Percentiles rank a stretch among this genome's conserved stretches.
Evolutionary conservation across 805 yeast species (phyloP).

Genomic region (Candida sakaeoensis): DNA sequence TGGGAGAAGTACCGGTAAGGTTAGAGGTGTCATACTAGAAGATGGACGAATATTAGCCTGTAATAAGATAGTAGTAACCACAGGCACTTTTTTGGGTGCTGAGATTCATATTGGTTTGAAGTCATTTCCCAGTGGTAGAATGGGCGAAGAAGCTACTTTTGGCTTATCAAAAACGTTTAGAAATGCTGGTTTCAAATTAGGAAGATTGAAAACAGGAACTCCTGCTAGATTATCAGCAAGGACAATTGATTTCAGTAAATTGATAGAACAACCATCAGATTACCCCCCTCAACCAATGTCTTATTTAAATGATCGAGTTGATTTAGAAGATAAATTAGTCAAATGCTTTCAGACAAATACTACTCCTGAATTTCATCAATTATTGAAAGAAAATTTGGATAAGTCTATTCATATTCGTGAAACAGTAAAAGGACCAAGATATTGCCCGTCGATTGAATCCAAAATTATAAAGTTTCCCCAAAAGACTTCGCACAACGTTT

Average conservation of each 20-base stretch:
- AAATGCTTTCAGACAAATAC: conserved; percentile 78
- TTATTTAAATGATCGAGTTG: conserved; percentile 66
- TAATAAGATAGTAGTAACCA: conserved; percentile 76
- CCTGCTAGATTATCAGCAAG: conserved; percentile 82
- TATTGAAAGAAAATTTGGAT: conserved; percentile 67
- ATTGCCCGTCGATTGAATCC: conserved; percentile 95
- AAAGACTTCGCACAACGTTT: conserved; percentile 72
- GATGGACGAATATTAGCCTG: conserved; percentile 62
- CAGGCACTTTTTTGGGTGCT: conserved; percentile 93
- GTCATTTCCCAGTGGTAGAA: conserved; percentile 84
- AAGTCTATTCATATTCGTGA: conserved; percentile 88
- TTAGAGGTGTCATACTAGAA: conserved; percentile 66
- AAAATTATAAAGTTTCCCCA: conserved; percentile 79
- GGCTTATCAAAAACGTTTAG: conserved; percentile 79
- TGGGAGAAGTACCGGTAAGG: conserved; percentile 42
- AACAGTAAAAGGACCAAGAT: conserved; percentile 93
- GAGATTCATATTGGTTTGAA: conserved; percentile 89
- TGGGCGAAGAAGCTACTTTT: conserved; percentile 88
- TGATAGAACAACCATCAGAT: conserved; percentile 77
- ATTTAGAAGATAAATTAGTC: conserved; percentile 54
- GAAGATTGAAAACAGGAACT: conserved; percentile 94
- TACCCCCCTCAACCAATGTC: conserved; percentile 88
- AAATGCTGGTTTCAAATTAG: conserved; percentile 76
- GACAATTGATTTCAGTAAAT: conserved; percentile 63
- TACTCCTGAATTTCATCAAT: conserved; percentile 66